Base-by-base conservation (phyloP, 1,284 basidiomycete species). In the Coriolopsis trogii region DNA sequence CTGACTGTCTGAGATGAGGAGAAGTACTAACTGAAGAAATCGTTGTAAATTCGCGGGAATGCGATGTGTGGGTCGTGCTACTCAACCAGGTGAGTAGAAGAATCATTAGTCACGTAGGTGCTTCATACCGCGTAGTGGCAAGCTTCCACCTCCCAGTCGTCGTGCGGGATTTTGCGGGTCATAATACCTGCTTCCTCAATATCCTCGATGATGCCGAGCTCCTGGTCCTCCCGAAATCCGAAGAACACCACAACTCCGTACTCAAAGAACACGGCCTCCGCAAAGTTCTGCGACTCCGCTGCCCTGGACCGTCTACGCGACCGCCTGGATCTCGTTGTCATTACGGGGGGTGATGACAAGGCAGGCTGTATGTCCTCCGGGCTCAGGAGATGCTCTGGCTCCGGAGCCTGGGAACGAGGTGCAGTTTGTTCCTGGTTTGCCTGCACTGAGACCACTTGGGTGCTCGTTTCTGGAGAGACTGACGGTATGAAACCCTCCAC, bases 231-330 rank as follows among this genome's bases (percentile, higher is more conserved):
- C 5, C 79, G 71, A 49, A 96, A 75, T 0, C 93, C 93, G 67
- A 93, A 94, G 70, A 95, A 95, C 1, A 95, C 92, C 0, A 84
- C 85, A 2, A 95, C 93, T 18, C 91, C 89, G 61, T 90, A 90
- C 18, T 87, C 84, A 63, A 95, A 95, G 70, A 95, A 93, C 5
- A 95, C 80, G 0, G 84, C 89, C 66, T 96, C 93, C 0, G 85
- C 93, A n/a, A 92, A 64, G 28, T 63, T 59, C 28, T 65, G 58
- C 2, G 29, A n/a, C 24, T 53, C 54, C 12, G 36, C 21, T 24
- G 53, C 41, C 13, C 30, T 58, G 13, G 49, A 51, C 20, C 39
- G 54, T 30, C 46, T 61, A 51, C 49, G 55, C 40, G 56, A 60
- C 44, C 50, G 50, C 54, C 49, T 58, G 18, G 51, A 46, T 50